phyloP scores from a whole-genome alignment of 805 yeast genomes.

The fission yeast (Schizosaccharomyces pombe) region DNA sequence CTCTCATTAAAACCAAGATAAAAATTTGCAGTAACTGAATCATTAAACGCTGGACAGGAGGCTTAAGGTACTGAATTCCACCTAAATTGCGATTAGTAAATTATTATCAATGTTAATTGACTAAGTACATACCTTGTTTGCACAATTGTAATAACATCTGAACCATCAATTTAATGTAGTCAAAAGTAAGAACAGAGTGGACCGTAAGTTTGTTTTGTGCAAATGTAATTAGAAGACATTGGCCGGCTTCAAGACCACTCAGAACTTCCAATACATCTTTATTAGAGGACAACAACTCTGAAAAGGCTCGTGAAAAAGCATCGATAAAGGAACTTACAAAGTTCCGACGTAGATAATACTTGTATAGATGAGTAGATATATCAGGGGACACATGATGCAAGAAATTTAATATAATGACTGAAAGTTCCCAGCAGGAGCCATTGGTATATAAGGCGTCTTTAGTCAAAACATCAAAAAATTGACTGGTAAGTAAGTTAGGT shows the following conservation, averaged over 20 bases:
- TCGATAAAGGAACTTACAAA: not conserved
- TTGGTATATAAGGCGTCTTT: not conserved
- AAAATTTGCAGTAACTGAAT: not conserved
- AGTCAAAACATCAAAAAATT: not conserved
- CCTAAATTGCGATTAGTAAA: not conserved
- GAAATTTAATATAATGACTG: not conserved
- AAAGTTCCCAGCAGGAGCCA: conserved; percentile 1
- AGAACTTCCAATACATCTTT: not conserved
- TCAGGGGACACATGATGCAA: not conserved
- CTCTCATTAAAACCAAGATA: not conserved
- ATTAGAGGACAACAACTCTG: not conserved
- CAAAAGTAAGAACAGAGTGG: not conserved
- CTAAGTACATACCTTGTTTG: not conserved
- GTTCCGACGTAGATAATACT: not conserved
- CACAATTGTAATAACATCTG: not conserved
- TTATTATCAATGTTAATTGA: not conserved
- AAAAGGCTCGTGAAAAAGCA: not conserved
- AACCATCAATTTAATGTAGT: not conserved
- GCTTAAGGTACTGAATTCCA: not conserved
- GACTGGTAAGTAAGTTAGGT: not conserved
- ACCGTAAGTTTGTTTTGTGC: not conserved
- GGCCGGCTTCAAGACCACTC: not conserved
- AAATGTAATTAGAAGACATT: not conserved
- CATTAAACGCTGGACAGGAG: not conserved
- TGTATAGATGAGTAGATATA: not conserved